phyloP scores from a whole-genome alignment of 495 filamentous ascomycete species.

The Aspergillus kassunensis region DNA sequence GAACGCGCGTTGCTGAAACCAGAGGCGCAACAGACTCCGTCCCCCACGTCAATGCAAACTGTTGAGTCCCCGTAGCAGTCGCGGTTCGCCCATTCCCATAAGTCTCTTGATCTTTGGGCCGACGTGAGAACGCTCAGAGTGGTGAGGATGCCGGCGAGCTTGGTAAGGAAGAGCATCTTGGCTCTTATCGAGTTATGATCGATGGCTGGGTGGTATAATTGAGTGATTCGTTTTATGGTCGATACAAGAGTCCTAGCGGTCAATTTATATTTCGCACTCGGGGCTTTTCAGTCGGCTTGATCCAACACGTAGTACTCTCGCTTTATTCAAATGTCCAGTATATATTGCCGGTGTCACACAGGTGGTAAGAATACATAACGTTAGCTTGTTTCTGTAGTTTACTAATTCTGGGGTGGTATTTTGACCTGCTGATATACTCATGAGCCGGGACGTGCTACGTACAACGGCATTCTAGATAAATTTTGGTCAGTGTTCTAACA shows the following conservation, averaged over 20 bases:
- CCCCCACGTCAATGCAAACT: not conserved
- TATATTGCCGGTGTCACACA: not conserved
- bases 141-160: not conserved
- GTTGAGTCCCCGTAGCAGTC: not conserved
- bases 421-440: too few relatives aligned
- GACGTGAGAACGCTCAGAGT: not conserved
- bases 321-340: not conserved
- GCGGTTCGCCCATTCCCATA: not conserved
- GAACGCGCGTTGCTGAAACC: not conserved
- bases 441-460: too few relatives aligned
- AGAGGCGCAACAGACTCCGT: not conserved
- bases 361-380: not conserved
- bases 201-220: too few relatives aligned
- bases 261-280: not conserved
- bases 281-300: not conserved
- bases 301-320: not conserved
- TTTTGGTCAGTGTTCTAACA: too few relatives aligned
- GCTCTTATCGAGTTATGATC: too few relatives aligned
- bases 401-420: too few relatives aligned
- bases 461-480: too few relatives aligned
- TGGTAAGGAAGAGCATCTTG: not conserved
- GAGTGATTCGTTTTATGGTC: too few relatives aligned
- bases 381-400: too few relatives aligned
- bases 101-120: not conserved
- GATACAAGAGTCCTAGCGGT: too few relatives aligned